Evolutionary conservation across 2,329 filamentous ascomycete species (phyloP), one percentile per base, ranked within the genome.

Genomic region (Neurospora crassa): DNA sequence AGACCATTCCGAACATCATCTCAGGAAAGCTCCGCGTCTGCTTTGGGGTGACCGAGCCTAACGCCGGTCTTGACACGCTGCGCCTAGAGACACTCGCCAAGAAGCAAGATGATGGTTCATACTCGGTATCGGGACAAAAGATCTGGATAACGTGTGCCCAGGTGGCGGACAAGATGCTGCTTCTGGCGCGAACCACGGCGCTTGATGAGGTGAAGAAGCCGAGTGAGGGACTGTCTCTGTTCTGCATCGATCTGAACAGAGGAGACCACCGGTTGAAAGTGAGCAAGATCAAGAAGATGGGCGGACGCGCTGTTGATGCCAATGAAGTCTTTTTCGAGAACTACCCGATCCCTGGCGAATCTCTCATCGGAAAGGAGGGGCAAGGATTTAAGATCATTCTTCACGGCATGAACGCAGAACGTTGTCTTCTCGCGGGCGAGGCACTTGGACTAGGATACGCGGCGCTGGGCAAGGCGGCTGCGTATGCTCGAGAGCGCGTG

Each of bases 81-180:
- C 87, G 89, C 59, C 82, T 96, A 3, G 85, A 84, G 47, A 95
- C 92, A 0, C 81, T 82, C 6, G 92, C 92, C 0, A 85, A 80
- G 40, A 87, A 85, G 74, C 76, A 79, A 45, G 70, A 73, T 3
- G 86, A 88, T 24, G 87, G 87, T 16, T 85, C 83, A 4, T 96
- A 94, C 78, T 83, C 81, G 1, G 85, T 96, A 12, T 88, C 88
- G 0, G 92, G 93, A 0, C 92, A 95, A 78, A 96, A 96, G 82
- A 94, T 95, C 70, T 96, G 93, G 93, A 96, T 96, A 70, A 92
- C 92, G 0, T 94, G 89, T 70, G 93, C 93, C 0, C 92, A 96
- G 78, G 91, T 95, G 0, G 92, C 93, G 0, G 85, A 86, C 4
- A 92, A 93, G 76, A 96, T 96, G 92, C 90, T 96, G 4, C 84